A percentile compares a stretch with the other conserved stretches of the same genome.
Evolutionary conservation across 371 early-diverging fungal species (phyloP).

Genomic region (Rhizopus sp.): DNA sequence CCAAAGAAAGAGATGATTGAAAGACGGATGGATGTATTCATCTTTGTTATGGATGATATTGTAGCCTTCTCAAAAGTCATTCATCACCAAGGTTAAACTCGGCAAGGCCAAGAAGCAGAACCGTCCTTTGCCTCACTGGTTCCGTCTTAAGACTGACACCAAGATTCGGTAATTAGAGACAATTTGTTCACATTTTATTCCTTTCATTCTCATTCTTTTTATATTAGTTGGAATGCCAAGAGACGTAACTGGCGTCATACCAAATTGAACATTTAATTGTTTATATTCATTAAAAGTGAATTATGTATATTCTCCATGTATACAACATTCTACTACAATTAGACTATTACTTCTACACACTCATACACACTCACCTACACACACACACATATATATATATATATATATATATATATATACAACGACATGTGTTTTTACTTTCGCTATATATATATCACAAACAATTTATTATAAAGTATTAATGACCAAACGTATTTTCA

Average conservation of each 20-base stretch:
- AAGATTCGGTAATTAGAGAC: slow-evolving; percentile 73
- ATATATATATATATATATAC: no score
- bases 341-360: no score
- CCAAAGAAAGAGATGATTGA: background rate
- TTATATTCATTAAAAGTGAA: background rate
- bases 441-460: background rate
- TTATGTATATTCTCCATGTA: no score
- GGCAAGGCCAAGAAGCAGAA: slow-evolving; percentile 99
- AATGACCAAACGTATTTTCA: slow-evolving; percentile 79
- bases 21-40: slow-evolving; percentile 2
- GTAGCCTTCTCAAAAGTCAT: slow-evolving; percentile 94
- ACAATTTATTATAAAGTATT: background rate
- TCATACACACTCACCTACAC: no score
- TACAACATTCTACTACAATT: no score
- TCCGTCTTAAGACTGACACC: slow-evolving; percentile 95
- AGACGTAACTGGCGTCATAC: slow-evolving; percentile 99
- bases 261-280: slow-evolving; percentile 90
- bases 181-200: background rate
- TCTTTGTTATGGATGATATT: no score
- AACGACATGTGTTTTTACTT: background rate
- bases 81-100: slow-evolving; percentile 95
- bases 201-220: no score
- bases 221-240: slow-evolving; percentile 93
- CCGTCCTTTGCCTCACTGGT: slow-evolving; percentile 98
- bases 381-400: no score